phyloP scores from a whole-genome alignment of 306 rosid species.

The Pachyrhizus erosus region DNA sequence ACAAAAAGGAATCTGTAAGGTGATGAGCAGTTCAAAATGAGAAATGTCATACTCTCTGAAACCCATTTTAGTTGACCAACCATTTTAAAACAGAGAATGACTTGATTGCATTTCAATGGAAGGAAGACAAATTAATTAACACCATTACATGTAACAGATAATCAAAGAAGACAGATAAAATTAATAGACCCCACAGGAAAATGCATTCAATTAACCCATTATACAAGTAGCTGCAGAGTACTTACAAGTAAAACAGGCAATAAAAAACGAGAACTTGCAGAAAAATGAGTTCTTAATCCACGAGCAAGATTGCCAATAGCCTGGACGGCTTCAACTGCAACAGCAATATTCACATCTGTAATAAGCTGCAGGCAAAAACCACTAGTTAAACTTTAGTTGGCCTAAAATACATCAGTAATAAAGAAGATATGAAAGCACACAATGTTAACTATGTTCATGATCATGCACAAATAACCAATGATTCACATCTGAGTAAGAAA shows the following conservation, averaged over 20 bases:
- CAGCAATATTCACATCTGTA: slow-evolving; percentile 98
- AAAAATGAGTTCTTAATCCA: slow-evolving; percentile 89
- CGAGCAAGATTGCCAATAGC: slow-evolving; percentile 97
- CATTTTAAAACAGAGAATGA: slow-evolving; percentile 11
- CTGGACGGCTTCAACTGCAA: slow-evolving; percentile 99
- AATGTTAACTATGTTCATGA: background rate
- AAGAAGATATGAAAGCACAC: background rate
- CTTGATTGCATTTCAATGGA: slow-evolving; percentile 1
- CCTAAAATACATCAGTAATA: slow-evolving; percentile 4
- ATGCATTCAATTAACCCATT: background rate
- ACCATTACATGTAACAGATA: background rate
- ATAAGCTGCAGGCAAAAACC: slow-evolving; percentile 71
- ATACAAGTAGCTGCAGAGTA: slow-evolving; percentile 15
- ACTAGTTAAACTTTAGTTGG: slow-evolving; percentile 18
- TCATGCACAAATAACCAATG: background rate
- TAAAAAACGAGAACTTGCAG: slow-evolving; percentile 93
- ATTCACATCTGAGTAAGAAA: background rate
- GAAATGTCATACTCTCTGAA: background rate
- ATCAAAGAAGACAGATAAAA: background rate
- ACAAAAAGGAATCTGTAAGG: background rate
- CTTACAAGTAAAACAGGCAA: slow-evolving; percentile 97
- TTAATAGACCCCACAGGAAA: background rate
- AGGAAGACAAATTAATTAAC: background rate
- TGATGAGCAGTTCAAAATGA: slow-evolving; percentile 29
- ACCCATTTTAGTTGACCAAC: background rate